Evolutionary conservation across 2,329 filamentous ascomycete species (phyloP).

Genomic region (Aureobasidium sp.): DNA sequence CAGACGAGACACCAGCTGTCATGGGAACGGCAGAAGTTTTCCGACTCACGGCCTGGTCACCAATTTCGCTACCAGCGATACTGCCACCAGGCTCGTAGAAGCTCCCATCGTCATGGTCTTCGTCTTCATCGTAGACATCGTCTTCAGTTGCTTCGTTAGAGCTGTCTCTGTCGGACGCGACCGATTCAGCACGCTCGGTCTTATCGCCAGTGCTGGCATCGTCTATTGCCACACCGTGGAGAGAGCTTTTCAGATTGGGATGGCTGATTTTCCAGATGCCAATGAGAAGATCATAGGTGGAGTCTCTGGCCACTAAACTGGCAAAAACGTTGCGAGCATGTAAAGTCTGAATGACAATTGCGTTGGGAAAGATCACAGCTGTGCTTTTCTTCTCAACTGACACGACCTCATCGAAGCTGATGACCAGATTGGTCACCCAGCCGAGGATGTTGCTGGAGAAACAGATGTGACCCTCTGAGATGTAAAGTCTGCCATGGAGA

Average conservation of each 20-base stretch:
- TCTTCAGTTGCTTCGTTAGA: conserved; percentile 52
- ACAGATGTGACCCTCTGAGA: conserved; percentile 94
- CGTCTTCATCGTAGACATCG: conserved; percentile 71
- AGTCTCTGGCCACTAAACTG: conserved; percentile 87
- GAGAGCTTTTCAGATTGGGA: conserved; percentile 78
- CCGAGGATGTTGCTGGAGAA: conserved; percentile 99
- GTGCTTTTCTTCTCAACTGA: conserved; percentile 96
- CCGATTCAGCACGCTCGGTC: conserved; percentile 73
- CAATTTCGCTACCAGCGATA: conserved; percentile 44
- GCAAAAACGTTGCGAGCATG: conserved; percentile 95
- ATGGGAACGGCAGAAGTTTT: conserved; percentile 58
- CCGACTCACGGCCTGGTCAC: conserved; percentile 45
- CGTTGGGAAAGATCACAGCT: conserved; percentile 91
- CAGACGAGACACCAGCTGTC: conserved; percentile 22
- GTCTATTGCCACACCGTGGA: conserved; percentile 79
- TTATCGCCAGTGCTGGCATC: conserved; percentile 74
- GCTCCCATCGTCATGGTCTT: conserved; percentile 60
- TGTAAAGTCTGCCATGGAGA: conserved; percentile 85
- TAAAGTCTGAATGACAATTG: conserved; percentile 89
- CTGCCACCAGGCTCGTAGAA: conserved; percentile 46
- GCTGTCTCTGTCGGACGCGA: conserved; percentile 31
- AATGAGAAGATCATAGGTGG: conserved; percentile 92
- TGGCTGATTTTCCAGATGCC: conserved; percentile 98
- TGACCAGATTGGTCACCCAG: conserved; percentile 94
- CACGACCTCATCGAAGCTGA: conserved; percentile 96